Base-by-base conservation (phyloP, 495 filamentous ascomycete genomes). In the Lasiosphaeriaceae sp. region DNA sequence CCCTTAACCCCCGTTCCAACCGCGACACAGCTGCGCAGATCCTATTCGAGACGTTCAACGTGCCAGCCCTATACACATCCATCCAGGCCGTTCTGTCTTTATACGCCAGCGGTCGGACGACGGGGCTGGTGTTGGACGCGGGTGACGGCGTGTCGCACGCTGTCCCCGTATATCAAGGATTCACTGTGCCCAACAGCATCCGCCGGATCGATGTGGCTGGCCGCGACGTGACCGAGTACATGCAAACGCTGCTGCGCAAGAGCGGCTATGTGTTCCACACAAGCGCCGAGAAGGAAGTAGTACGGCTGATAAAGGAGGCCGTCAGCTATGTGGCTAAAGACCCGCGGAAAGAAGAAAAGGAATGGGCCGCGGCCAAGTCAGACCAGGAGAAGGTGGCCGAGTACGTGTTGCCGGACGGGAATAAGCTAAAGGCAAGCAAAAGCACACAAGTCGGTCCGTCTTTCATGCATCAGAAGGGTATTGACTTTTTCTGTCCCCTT, bases 1-100 rank as follows among this genome's bases (percentile, higher is more conserved):
- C 94, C 17, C 83, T 99, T 60, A 99, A 99, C 75, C 94, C 94
- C 4, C 86, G 93, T 68, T 84, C 87, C 66, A 97, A 99, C 74
- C 89, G 95, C 60, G 95, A 99, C 69, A 96, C 87, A 48, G 94
- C 95, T 49, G 94, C 94, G 20, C 95, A 99, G 70, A 92, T 97
- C 58, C 86, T 99, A 59, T 99, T 99, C 74, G 94, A 99, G 75
- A 96, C 92, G 22, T 97, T 97, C 81, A 99, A 97, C 66, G 92
- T 97, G 2, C 94, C 94, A 2, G 95, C 94, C 0, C 78, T 99
- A 44, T 96, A 96, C 77, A 94, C 89, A 20, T 96, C 92, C 5
- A 96, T 99, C 54, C 94, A 99, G 77, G 94, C 94, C 2, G 91
- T 97, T 17, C 83, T 99, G 39, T 97, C 95, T 11, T 81, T 99